Evolutionary conservation across 1,284 basidiomycete species (phyloP).

Genomic region (Trametes pubescens): DNA sequence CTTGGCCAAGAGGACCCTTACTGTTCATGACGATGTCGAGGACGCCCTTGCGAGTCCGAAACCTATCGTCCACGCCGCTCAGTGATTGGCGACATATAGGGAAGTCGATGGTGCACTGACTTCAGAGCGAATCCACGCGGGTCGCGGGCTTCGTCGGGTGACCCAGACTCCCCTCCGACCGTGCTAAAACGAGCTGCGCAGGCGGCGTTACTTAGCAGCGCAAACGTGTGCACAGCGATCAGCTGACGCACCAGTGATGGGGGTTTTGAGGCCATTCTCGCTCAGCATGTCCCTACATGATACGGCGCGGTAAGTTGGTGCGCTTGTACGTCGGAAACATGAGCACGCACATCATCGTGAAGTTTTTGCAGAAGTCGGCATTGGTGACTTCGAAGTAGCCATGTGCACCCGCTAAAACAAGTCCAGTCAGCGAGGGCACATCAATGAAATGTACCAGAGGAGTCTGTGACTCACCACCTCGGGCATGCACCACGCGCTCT

Average conservation of each 20-base stretch:
- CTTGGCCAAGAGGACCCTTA: constrained; percentile 10
- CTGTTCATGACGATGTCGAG: constrained; percentile 90
- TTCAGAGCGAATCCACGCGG: constrained; percentile 66
- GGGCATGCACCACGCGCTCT: constrained; percentile 52
- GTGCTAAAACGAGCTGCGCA: constrained; percentile 86
- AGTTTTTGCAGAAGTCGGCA: constrained; percentile 37
- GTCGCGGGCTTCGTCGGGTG: constrained; percentile 90
- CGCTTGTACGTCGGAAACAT: constrained; percentile 48
- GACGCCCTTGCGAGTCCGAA: constrained; percentile 83
- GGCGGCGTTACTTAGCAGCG: constrained; percentile 27
- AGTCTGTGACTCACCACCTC: constrained; percentile 42
- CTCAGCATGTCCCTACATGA: constrained; percentile 36
- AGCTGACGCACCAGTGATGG: constrained; percentile 32
- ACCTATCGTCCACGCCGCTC: constrained; percentile 24
- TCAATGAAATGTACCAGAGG: not conserved
- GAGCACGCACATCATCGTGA: constrained; percentile 38
- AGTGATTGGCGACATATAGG: not conserved
- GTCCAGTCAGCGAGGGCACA: constrained; percentile 1
- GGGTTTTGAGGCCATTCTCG: constrained; percentile 35
- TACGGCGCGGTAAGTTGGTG: constrained; percentile 49
- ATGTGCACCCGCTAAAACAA: constrained; percentile 54
- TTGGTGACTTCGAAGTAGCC: constrained; percentile 60
- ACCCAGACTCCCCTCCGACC: constrained; percentile 89
- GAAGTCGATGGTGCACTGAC: constrained; percentile 21
- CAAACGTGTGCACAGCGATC: not conserved